Evolutionary conservation across 768 basidiomycete species (phyloP).

Genomic region (Pluteus cervinus): DNA sequence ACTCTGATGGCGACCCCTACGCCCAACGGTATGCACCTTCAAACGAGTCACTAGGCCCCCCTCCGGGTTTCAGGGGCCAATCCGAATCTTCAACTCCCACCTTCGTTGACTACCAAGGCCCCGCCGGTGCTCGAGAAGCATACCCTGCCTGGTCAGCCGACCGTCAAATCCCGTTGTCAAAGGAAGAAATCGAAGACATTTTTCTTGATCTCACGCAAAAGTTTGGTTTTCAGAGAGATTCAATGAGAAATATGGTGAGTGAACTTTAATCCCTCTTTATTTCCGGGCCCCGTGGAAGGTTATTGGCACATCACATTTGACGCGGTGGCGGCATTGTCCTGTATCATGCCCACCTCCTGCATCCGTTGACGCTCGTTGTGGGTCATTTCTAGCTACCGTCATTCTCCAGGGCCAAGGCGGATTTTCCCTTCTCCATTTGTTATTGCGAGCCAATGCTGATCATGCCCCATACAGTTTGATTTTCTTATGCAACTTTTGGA

Average conservation of each 20-base stretch:
- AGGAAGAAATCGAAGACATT: conserved; percentile 99
- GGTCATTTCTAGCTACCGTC: too few relatives aligned
- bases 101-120: conserved; percentile 55
- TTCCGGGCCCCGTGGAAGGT: too few relatives aligned
- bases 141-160: conserved; percentile 95
- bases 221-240: conserved; percentile 96
- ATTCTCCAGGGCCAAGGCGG: background rate
- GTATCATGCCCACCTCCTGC: too few relatives aligned
- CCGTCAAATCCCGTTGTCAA: conserved; percentile 91
- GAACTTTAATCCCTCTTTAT: conserved; percentile 1
- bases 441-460: conserved; percentile 12
- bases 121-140: conserved; percentile 64
- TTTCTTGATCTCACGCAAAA: conserved; percentile 97
- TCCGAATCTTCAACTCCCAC: conserved; percentile 73
- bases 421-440: background rate
- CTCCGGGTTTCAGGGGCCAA: conserved; percentile 42
- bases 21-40: conserved; percentile 67
- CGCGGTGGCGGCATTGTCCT: too few relatives aligned
- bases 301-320: too few relatives aligned
- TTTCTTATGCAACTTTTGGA: conserved; percentile 97
- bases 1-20: conserved; percentile 76
- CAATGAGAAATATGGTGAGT: conserved; percentile 90
- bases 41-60: conserved; percentile 66
- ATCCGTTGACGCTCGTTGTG: too few relatives aligned
- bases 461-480: conserved; percentile 61